phyloP scores from a whole-genome alignment of 192 early-diverging fungal species.

The Coemansia sp. region DNA sequence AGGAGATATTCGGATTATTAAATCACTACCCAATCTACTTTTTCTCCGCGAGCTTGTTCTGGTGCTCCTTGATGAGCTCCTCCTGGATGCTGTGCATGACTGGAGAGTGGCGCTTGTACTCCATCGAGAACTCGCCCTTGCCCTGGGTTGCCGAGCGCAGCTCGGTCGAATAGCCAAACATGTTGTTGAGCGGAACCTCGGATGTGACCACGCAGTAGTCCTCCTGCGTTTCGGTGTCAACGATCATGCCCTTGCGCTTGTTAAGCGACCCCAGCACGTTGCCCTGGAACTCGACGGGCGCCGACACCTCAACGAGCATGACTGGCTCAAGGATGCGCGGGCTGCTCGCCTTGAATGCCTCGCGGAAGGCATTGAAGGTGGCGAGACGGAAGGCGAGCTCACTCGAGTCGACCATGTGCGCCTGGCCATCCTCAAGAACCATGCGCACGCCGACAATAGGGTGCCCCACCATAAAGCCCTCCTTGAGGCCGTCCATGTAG shows the following conservation, averaged over 20 bases:
- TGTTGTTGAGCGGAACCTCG: conserved; percentile 95
- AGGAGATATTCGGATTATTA: background rate
- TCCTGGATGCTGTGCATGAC: conserved; percentile 82
- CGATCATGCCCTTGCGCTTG: conserved; percentile 96
- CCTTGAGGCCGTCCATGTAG: conserved; percentile 85
- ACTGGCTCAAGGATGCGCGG: conserved; percentile 94
- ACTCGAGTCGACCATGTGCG: conserved; percentile 94
- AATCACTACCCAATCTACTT: conserved; percentile 22
- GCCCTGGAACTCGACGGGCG: conserved; percentile 94
- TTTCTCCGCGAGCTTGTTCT: conserved; percentile 66
- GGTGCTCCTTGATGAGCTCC: conserved; percentile 86
- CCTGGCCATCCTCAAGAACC: conserved; percentile 89
- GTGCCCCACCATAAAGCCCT: conserved; percentile 92
- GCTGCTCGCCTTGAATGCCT: conserved; percentile 80
- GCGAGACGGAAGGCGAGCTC: conserved; percentile 97
- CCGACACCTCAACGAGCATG: conserved; percentile 92
- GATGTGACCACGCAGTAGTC: conserved; percentile 86
- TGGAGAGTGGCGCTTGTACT: conserved; percentile 86
- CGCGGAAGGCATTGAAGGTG: conserved; percentile 84
- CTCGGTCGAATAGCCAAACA: conserved; percentile 99
- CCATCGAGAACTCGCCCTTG: conserved; percentile 99
- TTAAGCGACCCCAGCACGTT: conserved; percentile 90
- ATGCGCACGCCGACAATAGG: conserved; percentile 84
- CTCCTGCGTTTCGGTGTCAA: conserved; percentile 91
- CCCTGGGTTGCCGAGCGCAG: conserved; percentile 91